Evolutionary conservation across 208 protist species (phyloP).

Genomic region (Tritrichomonas musculus): DNA sequence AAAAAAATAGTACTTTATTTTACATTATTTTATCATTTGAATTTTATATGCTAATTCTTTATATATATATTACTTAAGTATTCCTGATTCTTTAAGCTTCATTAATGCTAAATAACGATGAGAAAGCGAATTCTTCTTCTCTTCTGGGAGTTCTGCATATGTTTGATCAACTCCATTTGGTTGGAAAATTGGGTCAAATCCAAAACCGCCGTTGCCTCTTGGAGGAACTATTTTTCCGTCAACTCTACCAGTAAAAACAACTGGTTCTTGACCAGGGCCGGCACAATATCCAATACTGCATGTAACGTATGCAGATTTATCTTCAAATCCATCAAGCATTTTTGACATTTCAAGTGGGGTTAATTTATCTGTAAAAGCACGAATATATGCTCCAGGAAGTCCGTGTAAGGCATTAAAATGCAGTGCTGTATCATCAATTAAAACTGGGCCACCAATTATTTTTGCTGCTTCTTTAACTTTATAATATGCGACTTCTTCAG

Average conservation of each 20-base stretch:
- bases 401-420: neutral
- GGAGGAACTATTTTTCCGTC: neutral
- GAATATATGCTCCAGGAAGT: neutral
- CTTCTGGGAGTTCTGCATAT: neutral
- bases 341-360: neutral
- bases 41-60: too few species aligned
- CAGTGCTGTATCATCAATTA: constrained; percentile 19
- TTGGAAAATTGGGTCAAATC: constrained; percentile 28
- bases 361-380: neutral
- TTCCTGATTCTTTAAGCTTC: constrained; percentile 3
- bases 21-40: too few species aligned
- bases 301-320: neutral
- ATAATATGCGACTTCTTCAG: neutral
- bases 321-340: neutral
- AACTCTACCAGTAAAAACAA: neutral
- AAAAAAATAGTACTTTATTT: too few species aligned
- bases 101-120: neutral
- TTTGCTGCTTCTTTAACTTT: neutral
- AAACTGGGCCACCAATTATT: neutral
- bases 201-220: neutral
- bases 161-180: constrained; percentile 10
- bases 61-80: neutral
- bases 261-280: neutral
- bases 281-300: constrained; percentile 14
- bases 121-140: neutral